Conservation (phyloP, 768 basidiomycete species). For the Russula ochroleuca region DNA sequence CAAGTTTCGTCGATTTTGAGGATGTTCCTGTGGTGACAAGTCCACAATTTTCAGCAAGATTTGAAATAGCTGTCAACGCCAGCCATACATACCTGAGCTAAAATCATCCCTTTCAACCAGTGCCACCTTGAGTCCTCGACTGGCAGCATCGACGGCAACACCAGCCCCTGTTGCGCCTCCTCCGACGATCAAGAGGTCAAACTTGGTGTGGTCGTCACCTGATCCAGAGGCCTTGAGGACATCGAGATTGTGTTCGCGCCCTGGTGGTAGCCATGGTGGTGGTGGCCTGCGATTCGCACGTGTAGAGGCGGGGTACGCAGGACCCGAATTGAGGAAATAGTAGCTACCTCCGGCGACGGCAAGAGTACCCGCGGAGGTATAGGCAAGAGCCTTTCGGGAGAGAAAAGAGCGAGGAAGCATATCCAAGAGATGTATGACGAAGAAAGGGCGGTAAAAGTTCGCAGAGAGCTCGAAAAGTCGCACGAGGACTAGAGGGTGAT, state of each 20-base stretch:
- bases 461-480: neutral
- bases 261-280: slow-evolving; percentile 74
- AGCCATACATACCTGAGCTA: slow-evolving; percentile 74
- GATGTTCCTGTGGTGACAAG: slow-evolving; percentile 63
- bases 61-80: slow-evolving; percentile 23
- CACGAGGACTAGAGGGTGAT: no score
- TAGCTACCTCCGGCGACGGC: slow-evolving; percentile 57
- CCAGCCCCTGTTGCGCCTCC: slow-evolving; percentile 97
- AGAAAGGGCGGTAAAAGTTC: neutral
- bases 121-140: slow-evolving; percentile 85
- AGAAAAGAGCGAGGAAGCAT: slow-evolving; percentile 39
- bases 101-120: slow-evolving; percentile 94
- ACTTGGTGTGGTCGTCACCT: slow-evolving; percentile 46
- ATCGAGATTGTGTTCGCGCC: slow-evolving; percentile 59
- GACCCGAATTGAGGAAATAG: slow-evolving; percentile 71
- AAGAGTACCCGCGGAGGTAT: slow-evolving; percentile 50
- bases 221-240: slow-evolving; percentile 46
- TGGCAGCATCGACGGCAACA: slow-evolving; percentile 93
- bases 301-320: slow-evolving; percentile 59
- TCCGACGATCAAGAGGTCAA: slow-evolving; percentile 82
- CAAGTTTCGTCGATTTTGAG: slow-evolving; percentile 96
- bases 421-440: neutral
- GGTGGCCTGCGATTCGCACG: slow-evolving; percentile 67
- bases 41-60: neutral
- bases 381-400: slow-evolving; percentile 52